Evolutionary conservation across 2,329 filamentous ascomycete species (phyloP).

Genomic region (Aspergillaceae sp.): DNA sequence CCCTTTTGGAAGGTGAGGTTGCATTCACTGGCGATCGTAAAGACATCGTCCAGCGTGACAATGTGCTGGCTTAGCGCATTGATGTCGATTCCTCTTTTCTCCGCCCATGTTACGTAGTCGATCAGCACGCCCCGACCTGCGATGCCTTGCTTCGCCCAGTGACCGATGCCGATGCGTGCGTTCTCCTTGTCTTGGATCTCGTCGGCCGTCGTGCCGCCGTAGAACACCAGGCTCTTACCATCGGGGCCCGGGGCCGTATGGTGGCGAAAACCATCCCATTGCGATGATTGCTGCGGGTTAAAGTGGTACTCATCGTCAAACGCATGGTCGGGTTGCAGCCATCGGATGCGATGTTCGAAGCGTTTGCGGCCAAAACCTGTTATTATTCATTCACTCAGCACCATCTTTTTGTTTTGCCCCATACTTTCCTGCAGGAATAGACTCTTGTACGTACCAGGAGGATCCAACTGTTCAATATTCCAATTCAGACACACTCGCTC

Average conservation of each 20-base stretch:
- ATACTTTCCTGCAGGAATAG: too few species aligned
- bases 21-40: slow-evolving; percentile 26
- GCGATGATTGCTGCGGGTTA: slow-evolving; percentile 47
- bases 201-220: slow-evolving; percentile 28
- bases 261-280: slow-evolving; percentile 48
- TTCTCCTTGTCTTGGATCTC: slow-evolving; percentile 27
- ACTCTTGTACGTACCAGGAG: slow-evolving; percentile 17
- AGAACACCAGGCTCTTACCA: slow-evolving; percentile 21
- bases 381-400: slow-evolving; percentile 15
- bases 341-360: slow-evolving; percentile 47
- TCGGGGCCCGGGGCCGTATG: slow-evolving; percentile 38
- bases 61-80: slow-evolving; percentile 26
- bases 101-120: slow-evolving; percentile 30
- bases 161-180: slow-evolving; percentile 28
- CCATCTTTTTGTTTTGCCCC: too few species aligned
- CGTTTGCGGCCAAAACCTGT: slow-evolving; percentile 45
- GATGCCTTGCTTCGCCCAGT: slow-evolving; percentile 32
- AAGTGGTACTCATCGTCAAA: slow-evolving; percentile 46
- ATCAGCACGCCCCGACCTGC: slow-evolving; percentile 34
- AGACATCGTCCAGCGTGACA: slow-evolving; percentile 28
- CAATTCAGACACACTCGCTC: slow-evolving; percentile 48
- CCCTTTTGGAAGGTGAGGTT: slow-evolving; percentile 28
- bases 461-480: slow-evolving; percentile 49
- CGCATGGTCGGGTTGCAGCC: slow-evolving; percentile 33
- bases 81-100: slow-evolving; percentile 22